Evolutionary conservation across 2,329 filamentous ascomycete species (phyloP).

Genomic region (Cercospora berteroae): DNA sequence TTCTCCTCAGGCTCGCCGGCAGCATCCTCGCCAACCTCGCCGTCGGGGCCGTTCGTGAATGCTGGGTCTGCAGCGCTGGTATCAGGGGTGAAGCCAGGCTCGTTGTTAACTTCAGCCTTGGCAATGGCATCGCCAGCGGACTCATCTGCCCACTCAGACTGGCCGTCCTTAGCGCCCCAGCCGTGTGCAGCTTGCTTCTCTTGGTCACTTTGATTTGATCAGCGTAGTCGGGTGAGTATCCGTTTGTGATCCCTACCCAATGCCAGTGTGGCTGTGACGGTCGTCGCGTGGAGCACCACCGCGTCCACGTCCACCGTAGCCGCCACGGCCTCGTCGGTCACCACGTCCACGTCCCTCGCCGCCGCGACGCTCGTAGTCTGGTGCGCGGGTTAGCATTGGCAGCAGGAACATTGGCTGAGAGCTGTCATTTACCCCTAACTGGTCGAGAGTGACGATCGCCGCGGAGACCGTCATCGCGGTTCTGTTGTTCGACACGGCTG

Average conservation of each 20-base stretch:
- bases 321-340: constrained; percentile 49
- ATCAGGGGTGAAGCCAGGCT: constrained; percentile 31
- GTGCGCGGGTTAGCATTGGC: not conserved
- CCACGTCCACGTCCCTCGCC: constrained; percentile 48
- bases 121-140: constrained; percentile 87
- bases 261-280: constrained; percentile 59
- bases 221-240: not conserved
- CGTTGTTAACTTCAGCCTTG: constrained; percentile 46
- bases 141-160: constrained; percentile 86
- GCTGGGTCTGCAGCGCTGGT: constrained; percentile 45
- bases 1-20: constrained; percentile 63
- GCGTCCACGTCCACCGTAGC: constrained; percentile 50
- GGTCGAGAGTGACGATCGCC: constrained; percentile 47
- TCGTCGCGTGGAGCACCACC: constrained; percentile 54
- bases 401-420: not conserved
- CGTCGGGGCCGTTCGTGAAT: constrained; percentile 46
- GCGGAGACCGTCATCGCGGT: constrained; percentile 66
- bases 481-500: constrained; percentile 70
- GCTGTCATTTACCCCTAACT: constrained; percentile 34
- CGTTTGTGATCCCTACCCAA: constrained; percentile 51
- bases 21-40: constrained; percentile 32
- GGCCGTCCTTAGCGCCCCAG: constrained; percentile 78
- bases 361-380: constrained; percentile 43
- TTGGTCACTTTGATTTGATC: constrained; percentile 59
- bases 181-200: constrained; percentile 85